phyloP scores from a whole-genome alignment of 2,329 filamentous ascomycete genomes.

The Septoria linicola region DNA sequence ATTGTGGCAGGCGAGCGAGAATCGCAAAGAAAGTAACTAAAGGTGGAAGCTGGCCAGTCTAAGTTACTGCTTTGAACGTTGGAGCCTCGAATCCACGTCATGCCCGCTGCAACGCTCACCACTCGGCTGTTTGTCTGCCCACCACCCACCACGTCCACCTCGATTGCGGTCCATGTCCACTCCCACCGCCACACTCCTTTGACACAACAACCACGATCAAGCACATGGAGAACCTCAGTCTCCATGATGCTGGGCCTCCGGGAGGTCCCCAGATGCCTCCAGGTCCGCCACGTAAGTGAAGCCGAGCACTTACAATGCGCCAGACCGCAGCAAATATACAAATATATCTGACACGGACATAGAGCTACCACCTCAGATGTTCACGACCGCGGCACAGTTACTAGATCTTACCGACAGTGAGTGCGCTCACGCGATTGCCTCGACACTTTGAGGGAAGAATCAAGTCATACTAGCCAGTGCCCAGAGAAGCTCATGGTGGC shows the following conservation, averaged over 20 bases:
- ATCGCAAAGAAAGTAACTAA: no score
- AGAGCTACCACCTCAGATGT: slow-evolving; percentile 73
- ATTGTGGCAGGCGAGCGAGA: no score
- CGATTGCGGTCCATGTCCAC: neutral
- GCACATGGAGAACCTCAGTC: slow-evolving; percentile 38
- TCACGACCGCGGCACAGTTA: slow-evolving; percentile 93
- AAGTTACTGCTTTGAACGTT: neutral
- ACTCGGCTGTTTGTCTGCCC: no score
- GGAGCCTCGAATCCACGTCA: slow-evolving; percentile 3
- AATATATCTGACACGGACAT: neutral
- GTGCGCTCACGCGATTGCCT: slow-evolving; percentile 36
- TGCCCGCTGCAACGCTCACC: slow-evolving; percentile 4
- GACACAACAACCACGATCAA: neutral
- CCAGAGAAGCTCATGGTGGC: slow-evolving; percentile 92
- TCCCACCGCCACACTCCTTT: slow-evolving; percentile 15
- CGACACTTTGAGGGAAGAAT: neutral
- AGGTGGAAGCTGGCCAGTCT: neutral
- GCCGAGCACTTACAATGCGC: neutral
- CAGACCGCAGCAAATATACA: neutral
- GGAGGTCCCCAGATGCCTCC: slow-evolving; percentile 18
- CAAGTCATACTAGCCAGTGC: slow-evolving; percentile 27
- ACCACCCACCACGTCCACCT: no score
- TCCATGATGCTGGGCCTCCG: slow-evolving; percentile 36
- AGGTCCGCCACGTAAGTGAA: slow-evolving; percentile 21
- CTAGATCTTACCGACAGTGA: slow-evolving; percentile 96